phyloP scores from a whole-genome alignment of 2,329 filamentous ascomycete species.

The Aspergillus sergii region DNA sequence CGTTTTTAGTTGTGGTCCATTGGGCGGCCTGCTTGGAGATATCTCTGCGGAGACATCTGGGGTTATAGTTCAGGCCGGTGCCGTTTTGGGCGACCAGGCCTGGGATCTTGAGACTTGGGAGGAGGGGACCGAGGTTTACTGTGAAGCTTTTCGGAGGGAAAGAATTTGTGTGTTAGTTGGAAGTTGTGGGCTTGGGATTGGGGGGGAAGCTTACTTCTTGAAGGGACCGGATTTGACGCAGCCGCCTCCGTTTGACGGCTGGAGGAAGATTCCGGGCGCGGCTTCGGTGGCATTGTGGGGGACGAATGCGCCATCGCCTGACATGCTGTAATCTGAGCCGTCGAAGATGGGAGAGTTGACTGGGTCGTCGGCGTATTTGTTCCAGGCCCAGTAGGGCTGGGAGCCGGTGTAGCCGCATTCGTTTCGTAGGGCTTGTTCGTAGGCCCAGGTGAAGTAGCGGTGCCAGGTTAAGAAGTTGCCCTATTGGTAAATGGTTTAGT shows the following conservation, averaged over 20 bases:
- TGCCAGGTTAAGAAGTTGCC: constrained; percentile 48
- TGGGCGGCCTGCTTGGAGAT: constrained; percentile 21
- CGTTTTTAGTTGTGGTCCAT: constrained; percentile 22
- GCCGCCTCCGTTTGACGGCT: constrained; percentile 53
- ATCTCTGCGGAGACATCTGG: constrained; percentile 34
- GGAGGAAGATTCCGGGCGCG: constrained; percentile 41
- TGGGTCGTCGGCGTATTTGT: constrained; percentile 35
- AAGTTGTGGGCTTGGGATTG: neutral
- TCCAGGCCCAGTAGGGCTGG: constrained; percentile 48
- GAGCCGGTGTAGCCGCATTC: constrained; percentile 49
- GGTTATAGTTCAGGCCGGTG: constrained; percentile 31
- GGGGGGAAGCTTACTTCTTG: constrained; percentile 27
- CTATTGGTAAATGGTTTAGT: neutral
- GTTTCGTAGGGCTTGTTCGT: constrained; percentile 46
- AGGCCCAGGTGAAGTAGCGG: constrained; percentile 46
- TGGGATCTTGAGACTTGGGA: constrained; percentile 19
- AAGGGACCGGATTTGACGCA: constrained; percentile 39
- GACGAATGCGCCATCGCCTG: constrained; percentile 46
- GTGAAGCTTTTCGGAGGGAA: constrained; percentile 19
- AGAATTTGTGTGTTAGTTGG: neutral
- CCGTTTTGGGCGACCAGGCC: constrained; percentile 17
- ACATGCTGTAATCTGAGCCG: constrained; percentile 36
- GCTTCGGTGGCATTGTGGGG: constrained; percentile 23
- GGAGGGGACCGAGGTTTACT: constrained; percentile 35
- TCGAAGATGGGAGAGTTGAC: constrained; percentile 37